Conservation (phyloP, 768 basidiomycete species). For the Mycena kentingensis region DNA sequence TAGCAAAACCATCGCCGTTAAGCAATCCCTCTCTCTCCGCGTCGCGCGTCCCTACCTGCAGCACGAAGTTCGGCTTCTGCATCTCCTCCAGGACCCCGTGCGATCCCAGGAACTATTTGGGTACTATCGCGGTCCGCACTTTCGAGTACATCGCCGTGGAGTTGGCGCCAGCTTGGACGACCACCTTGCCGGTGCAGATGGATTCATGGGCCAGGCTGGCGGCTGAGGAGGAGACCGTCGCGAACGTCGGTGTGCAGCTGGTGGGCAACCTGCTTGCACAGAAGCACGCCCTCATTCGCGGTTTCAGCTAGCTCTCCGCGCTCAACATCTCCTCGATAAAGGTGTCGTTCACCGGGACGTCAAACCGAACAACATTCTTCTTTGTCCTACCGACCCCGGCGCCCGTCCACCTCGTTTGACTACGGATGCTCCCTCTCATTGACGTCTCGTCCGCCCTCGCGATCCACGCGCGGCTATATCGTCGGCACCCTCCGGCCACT, state of each 20-base stretch:
- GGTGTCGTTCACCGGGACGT: conserved; percentile 41
- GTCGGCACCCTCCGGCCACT: neutral
- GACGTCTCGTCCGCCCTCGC: conserved; percentile 15
- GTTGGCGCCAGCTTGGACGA: too few species aligned
- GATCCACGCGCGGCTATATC: neutral
- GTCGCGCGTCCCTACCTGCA: conserved; percentile 32
- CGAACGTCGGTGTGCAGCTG: conserved; percentile 26
- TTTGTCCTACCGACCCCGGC: conserved; percentile 25
- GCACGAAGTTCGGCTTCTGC: conserved; percentile 32
- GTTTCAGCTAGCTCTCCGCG: conserved; percentile 32
- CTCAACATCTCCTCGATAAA: conserved; percentile 34
- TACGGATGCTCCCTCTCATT: conserved; percentile 32
- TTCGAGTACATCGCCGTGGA: conserved; percentile 40
- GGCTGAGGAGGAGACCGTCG: conserved; percentile 26
- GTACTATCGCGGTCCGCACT: conserved; percentile 34
- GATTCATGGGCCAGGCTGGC: conserved; percentile 13
- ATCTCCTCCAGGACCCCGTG: conserved; percentile 32
- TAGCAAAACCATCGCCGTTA: conserved; percentile 33
- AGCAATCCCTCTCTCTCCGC: conserved; percentile 32
- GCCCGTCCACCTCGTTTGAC: conserved; percentile 34
- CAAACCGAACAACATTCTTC: conserved; percentile 39
- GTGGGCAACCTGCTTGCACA: conserved; percentile 18
- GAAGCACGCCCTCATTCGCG: conserved; percentile 5
- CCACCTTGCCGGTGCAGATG: conserved; percentile 25
- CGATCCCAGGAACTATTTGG: conserved; percentile 35